Conservation (phyloP, 306 rosid species). For the Urtica urens region DNA sequence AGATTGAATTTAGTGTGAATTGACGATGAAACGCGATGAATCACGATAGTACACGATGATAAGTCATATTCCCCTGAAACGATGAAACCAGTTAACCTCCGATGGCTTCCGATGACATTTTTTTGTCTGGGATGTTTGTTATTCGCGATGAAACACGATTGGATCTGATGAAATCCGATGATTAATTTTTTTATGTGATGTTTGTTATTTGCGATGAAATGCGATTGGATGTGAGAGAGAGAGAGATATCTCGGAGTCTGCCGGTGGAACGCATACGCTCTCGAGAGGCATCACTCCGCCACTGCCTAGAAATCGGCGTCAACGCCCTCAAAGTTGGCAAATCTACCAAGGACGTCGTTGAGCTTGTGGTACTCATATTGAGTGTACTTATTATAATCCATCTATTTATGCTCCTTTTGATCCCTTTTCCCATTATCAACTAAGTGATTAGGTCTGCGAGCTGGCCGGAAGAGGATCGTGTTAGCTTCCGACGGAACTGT, state of each 20-base stretch:
- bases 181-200: too few species aligned
- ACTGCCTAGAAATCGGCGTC: slow-evolving; percentile 63
- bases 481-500: slow-evolving; percentile 47
- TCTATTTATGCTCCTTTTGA: neutral
- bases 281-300: slow-evolving; percentile 67
- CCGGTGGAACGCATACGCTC: slow-evolving; percentile 53
- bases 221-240: slow-evolving; percentile 96
- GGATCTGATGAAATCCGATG: too few species aligned
- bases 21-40: too few species aligned
- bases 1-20: too few species aligned
- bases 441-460: slow-evolving; percentile 53
- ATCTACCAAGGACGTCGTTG: slow-evolving; percentile 54
- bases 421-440: neutral
- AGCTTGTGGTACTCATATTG: slow-evolving; percentile 31
- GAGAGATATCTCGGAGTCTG: slow-evolving; percentile 59
- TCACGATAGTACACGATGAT: too few species aligned
- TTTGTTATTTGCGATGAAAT: too few species aligned
- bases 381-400: too few species aligned
- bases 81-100: too few species aligned
- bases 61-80: too few species aligned
- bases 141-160: too few species aligned
- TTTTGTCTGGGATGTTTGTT: too few species aligned
- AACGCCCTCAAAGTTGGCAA: slow-evolving; percentile 48
- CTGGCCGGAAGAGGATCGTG: slow-evolving; percentile 64
- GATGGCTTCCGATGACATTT: too few species aligned